Percentiles rank a stretch among this genome's conserved stretches.
Evolutionary conservation across 805 yeast genomes (phyloP).

Genomic region (Candida caryicola): DNA sequence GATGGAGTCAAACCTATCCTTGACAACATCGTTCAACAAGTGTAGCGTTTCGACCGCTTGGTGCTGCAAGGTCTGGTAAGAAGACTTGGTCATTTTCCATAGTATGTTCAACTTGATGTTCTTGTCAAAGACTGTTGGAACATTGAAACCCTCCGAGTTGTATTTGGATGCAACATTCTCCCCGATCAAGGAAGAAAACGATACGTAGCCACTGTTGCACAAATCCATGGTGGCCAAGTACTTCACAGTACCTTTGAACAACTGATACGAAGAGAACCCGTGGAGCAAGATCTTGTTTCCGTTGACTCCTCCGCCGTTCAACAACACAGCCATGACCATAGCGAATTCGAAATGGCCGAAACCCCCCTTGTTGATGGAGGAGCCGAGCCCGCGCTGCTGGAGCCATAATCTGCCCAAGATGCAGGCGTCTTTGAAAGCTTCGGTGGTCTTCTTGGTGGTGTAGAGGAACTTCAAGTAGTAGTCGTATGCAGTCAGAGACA

Average conservation of each 20-base stretch:
- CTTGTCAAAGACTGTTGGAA: conserved; percentile 76
- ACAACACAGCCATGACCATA: conserved; percentile 70
- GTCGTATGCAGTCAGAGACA: conserved; percentile 66
- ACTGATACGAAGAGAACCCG: conserved; percentile 90
- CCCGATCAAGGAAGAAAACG: conserved; percentile 58
- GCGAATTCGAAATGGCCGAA: conserved; percentile 93
- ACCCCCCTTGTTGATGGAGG: conserved; percentile 66
- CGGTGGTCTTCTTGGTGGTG: conserved; percentile 70
- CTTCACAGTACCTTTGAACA: conserved; percentile 83
- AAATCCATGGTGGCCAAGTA: conserved; percentile 81
- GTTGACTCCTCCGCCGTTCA: conserved; percentile 76
- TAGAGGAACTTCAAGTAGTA: conserved; percentile 74
- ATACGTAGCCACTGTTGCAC: conserved; percentile 56
- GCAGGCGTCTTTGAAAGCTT: conserved; percentile 83
- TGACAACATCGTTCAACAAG: conserved; percentile 72
- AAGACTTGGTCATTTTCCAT: conserved; percentile 73
- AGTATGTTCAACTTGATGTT: conserved; percentile 73
- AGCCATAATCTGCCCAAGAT: conserved; percentile 88
- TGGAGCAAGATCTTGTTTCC: conserved; percentile 76
- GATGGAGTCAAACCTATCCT: conserved; percentile 77
- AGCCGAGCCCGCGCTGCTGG: conserved; percentile 76
- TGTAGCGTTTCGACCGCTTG: conserved; percentile 67
- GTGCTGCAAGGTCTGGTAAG: conserved; percentile 58
- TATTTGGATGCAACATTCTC: conserved; percentile 43
- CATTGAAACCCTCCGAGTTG: conserved; percentile 56